Evolutionary conservation across 148 eudicot species (phyloP), one percentile per base, ranked within the genome.

Genomic region (Fallopia convolvulus): DNA sequence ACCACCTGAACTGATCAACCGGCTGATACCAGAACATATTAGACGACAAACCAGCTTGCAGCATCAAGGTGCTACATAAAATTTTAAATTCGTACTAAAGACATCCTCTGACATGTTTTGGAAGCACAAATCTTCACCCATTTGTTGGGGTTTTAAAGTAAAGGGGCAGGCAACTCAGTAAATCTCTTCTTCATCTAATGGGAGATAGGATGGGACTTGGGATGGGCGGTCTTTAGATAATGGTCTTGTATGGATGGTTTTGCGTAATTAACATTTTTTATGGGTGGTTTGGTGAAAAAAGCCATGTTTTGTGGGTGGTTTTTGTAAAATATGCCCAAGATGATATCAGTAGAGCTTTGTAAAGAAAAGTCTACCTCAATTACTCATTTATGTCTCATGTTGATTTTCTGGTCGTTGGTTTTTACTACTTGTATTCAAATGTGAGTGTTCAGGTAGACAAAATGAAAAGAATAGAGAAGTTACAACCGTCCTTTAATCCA

Each of bases 1-100:
- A 75, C 79, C 92, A 26, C 91, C 89, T 3, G 96, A 91, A 77
- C 82, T 93, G 87, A 88, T 93, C 78, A 80, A 84, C 81, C 84
- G 83, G 82, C 82, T 93, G 55, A 84, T 93, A 81, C 98, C 98
- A 12, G 93, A 89, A 82, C 93, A 91, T 42, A 78, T 87, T 20
- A 79, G 89, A 18, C 80, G 88, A 77, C 98, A 91, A 84, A 77
- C 58, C 50, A 85, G 96, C 77, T 80, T 84, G 77, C 84, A 81
- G 0, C 87, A 87, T 79, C 88, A 89, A 18, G 87, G 84, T 60
- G 87, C 86, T 76, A 78, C 86, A 33, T 80, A 41, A 23, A 11
- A 4, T 17, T 40, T 15, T 21, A 15, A 30, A 9, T 33, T 4
- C 20, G 36, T 33, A 40, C n/a, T 17, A 70, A 42, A 71, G 20